phyloP scores from a whole-genome alignment of 2,329 filamentous ascomycete species.

The Pseudogymnoascus sp. region DNA sequence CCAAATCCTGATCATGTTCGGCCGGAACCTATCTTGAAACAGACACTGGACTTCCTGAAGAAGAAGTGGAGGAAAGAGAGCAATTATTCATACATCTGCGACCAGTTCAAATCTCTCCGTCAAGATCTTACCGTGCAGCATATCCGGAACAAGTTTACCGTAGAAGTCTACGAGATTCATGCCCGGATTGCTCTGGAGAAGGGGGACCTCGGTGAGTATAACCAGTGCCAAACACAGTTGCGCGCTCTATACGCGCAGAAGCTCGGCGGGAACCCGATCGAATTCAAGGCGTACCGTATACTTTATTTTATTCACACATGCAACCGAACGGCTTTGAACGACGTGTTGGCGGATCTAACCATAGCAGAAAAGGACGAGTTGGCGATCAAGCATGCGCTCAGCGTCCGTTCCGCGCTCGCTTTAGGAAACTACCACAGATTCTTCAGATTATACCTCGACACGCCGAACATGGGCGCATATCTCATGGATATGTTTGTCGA shows the following conservation, averaged over 20 bases:
- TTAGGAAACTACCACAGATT: constrained; percentile 96
- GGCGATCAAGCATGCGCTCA: constrained; percentile 81
- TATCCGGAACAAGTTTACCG: constrained; percentile 93
- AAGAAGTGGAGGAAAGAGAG: constrained; percentile 89
- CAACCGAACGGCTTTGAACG: constrained; percentile 96
- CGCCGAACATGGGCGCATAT: constrained; percentile 94
- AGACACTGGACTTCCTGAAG: constrained; percentile 81
- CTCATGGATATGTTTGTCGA: constrained; percentile 99
- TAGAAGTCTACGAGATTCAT: constrained; percentile 94
- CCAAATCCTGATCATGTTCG: constrained; percentile 85
- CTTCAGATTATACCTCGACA: constrained; percentile 90
- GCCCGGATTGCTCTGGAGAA: constrained; percentile 95
- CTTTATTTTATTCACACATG: constrained; percentile 98
- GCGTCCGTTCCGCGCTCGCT: constrained; percentile 83
- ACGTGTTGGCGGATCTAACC: constrained; percentile 98
- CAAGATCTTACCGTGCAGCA: constrained; percentile 97
- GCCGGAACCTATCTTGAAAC: constrained; percentile 67
- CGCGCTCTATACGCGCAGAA: constrained; percentile 82
- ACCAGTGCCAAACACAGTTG: constrained; percentile 98
- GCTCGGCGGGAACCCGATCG: constrained; percentile 79
- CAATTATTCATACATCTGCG: constrained; percentile 96
- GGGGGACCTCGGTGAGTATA: constrained; percentile 99
- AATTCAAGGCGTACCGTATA: constrained; percentile 99
- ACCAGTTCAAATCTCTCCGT: constrained; percentile 97
- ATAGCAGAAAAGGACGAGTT: constrained; percentile 82